Conservation (phyloP, 2,329 filamentous ascomycete genomes). For the Didymosphaeria variabile region DNA sequence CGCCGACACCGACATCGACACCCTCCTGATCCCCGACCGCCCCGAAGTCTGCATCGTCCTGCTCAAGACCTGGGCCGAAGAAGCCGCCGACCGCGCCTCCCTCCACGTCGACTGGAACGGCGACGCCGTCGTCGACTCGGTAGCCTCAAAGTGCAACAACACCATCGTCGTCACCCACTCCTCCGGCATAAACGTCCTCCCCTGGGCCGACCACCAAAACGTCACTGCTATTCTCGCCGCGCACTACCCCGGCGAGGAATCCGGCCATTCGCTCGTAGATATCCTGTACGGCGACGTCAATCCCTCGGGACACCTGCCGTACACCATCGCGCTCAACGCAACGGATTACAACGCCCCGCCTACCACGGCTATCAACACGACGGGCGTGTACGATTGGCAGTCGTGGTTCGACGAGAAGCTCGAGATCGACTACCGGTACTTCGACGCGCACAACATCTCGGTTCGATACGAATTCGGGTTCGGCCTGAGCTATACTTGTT, state of each 20-base stretch:
- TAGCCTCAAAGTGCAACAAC: constrained; percentile 59
- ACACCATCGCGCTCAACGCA: constrained; percentile 79
- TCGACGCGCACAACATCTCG: constrained; percentile 70
- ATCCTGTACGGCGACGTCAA: constrained; percentile 78
- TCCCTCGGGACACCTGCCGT: constrained; percentile 82
- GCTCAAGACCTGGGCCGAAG: constrained; percentile 63
- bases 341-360: constrained; percentile 69
- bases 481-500: constrained; percentile 79
- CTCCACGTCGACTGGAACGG: constrained; percentile 55
- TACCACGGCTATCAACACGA: constrained; percentile 51
- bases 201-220: constrained; percentile 54
- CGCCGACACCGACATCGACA: constrained; percentile 34
- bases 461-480: constrained; percentile 84
- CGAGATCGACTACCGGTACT: constrained; percentile 82
- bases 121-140: constrained; percentile 53
- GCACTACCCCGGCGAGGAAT: constrained; percentile 54
- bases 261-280: constrained; percentile 52
- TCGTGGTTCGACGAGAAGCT: constrained; percentile 65
- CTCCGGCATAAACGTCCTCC: constrained; percentile 53
- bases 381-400: constrained; percentile 55
- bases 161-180: constrained; percentile 61
- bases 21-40: constrained; percentile 30
- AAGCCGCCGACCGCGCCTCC: constrained; percentile 54
- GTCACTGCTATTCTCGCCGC: constrained; percentile 55
- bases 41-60: constrained; percentile 65